Conservation (phyloP, 768 basidiomycete species). For the Tephrocybe sp. region DNA sequence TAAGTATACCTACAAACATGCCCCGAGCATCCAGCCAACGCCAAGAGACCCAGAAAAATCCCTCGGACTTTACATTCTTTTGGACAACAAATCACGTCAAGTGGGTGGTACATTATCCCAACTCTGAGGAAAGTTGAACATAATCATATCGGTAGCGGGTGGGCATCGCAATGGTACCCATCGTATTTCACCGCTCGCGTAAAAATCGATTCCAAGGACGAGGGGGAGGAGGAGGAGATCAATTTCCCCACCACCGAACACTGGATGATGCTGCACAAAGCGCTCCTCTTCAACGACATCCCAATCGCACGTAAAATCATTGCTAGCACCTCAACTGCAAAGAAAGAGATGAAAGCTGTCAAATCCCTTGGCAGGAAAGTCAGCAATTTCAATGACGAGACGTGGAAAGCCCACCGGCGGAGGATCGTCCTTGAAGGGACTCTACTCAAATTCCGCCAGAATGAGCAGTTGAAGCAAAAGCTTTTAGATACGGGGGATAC, state of each 20-base stretch:
- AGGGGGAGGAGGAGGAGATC: background rate
- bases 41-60: background rate
- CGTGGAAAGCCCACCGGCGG: conserved; percentile 44
- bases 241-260: conserved; percentile 10
- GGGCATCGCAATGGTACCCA: conserved; percentile 16
- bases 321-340: conserved; percentile 26
- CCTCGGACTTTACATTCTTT: conserved; percentile 11
- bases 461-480: conserved; percentile 34
- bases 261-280: conserved; percentile 37
- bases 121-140: background rate
- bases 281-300: conserved; percentile 48
- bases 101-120: background rate
- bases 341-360: conserved; percentile 36
- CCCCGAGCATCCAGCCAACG: background rate
- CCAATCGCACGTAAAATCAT: conserved; percentile 42
- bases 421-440: conserved; percentile 53
- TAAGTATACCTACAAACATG: background rate
- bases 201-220: background rate
- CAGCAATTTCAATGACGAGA: conserved; percentile 41
- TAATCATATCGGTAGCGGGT: background rate
- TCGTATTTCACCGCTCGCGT: conserved; percentile 8
- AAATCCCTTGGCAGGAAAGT: conserved; percentile 56
- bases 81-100: conserved; percentile 13
- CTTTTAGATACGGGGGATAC: conserved; percentile 48
- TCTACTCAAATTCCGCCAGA: conserved; percentile 52